phyloP scores from a whole-genome alignment of 805 yeast species.

The Lachancea kluyveri region DNA sequence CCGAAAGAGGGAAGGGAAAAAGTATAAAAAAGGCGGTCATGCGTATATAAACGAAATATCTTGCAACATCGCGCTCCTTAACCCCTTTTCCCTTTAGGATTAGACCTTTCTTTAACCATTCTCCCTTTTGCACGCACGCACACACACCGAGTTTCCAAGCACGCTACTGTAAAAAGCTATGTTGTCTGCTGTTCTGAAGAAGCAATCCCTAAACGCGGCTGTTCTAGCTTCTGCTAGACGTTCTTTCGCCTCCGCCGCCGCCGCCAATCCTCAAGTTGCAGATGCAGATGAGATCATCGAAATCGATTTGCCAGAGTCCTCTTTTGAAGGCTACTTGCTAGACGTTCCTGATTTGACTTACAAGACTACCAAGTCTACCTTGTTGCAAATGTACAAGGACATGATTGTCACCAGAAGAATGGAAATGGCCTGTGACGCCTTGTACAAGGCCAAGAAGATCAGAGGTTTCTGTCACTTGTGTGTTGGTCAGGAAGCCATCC shows the following conservation, averaged over 20 bases:
- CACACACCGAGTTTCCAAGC: no score
- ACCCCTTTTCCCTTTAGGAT: no score
- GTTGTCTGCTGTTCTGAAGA: slow-evolving; percentile 3
- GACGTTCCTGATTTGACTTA: slow-evolving; percentile 65
- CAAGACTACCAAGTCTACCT: slow-evolving; percentile 71
- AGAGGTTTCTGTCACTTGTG: slow-evolving; percentile 99
- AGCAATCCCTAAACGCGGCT: background rate
- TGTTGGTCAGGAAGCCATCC: slow-evolving; percentile 98
- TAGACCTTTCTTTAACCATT: no score
- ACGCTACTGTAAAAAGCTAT: no score
- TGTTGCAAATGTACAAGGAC: slow-evolving; percentile 92
- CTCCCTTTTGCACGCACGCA: no score
- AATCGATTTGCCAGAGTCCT: slow-evolving; percentile 66
- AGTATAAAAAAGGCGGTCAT: no score
- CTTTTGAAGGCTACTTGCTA: slow-evolving; percentile 82
- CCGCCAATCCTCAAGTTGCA: slow-evolving; percentile 7
- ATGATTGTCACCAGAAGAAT: slow-evolving; percentile 91
- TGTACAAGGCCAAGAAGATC: slow-evolving; percentile 96
- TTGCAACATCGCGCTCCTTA: no score
- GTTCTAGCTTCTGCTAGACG: slow-evolving; percentile 5
- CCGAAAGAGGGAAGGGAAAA: no score
- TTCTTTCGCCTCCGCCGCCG: slow-evolving; percentile 17
- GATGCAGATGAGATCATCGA: slow-evolving; percentile 30
- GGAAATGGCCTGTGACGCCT: slow-evolving; percentile 98
- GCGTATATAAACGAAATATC: no score